Base-by-base conservation (phyloP, 768 basidiomycete species). In the Trametes elegans region DNA sequence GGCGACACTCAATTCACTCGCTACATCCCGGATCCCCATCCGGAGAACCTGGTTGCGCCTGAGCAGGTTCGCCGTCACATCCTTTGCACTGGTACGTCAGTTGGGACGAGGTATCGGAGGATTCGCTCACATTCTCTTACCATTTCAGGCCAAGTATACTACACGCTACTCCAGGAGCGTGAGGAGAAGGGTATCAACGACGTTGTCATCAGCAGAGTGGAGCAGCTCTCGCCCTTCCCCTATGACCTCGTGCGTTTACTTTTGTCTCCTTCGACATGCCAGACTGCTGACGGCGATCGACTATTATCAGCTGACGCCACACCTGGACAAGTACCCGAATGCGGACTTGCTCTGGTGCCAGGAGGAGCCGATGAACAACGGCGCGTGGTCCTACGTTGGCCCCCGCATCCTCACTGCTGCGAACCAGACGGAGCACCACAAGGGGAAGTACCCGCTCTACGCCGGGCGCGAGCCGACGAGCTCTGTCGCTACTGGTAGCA, bases 341-440 rank as follows among this genome's bases (percentile, higher is more conserved):
- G 93, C 96, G 34, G 88, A 89, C 61, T 70, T 95, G 38, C 77
- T 93, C 42, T 98, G 96, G 95, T 91, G 88, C 66, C 94, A 96
- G 80, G 94, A 96, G 73, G 93, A 98, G 71, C 96, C 97, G 14
- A 73, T 98, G 63, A 99, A 99, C 78, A 94, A 93, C 65, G 96
- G 96, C 62, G 86, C 92, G 2, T 99, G 97, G 97, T 90, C 88
- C 40, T 97, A 99, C 67, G 85, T 96, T 55, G 94, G 90, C 23
- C 90, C 94, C 45, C 85, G 95, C 53, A 86, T 98, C 66, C 85
- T 88, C 70, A 98, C 96, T 39, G 93, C 95, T 16, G 86, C 89
- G 41, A 84, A 86, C 63, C 79, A 90, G 74, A 96, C 94, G 7
- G 77, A 90, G 69, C 79, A 96, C 72, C 97, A 99, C 75, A 84